Evolutionary conservation across 768 basidiomycete genomes (phyloP).

Genomic region (Mycena chlorophos): DNA sequence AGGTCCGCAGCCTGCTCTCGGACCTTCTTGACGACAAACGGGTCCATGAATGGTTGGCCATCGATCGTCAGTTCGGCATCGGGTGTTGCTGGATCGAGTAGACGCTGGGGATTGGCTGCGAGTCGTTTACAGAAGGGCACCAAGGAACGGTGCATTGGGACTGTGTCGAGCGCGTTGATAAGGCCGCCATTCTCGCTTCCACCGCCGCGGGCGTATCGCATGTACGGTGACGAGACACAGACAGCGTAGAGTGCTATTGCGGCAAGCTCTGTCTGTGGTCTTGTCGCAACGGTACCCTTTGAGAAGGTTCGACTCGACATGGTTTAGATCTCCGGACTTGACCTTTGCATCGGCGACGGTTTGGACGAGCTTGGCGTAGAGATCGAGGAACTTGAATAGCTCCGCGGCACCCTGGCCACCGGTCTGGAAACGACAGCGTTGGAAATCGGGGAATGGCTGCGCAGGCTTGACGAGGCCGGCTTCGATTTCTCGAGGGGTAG

Average conservation of each 20-base stretch:
- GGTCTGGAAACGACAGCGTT: constrained; percentile 19
- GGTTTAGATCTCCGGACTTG: constrained; percentile 17
- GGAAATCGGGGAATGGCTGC: constrained; percentile 22
- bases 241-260: constrained; percentile 24
- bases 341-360: constrained; percentile 15
- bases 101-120: not conserved
- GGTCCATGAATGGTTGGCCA: not conserved
- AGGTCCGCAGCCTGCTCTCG: not conserved
- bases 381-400: constrained; percentile 12
- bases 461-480: not conserved
- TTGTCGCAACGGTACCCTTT: constrained; percentile 22
- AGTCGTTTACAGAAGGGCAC: not conserved
- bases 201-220: constrained; percentile 19
- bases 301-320: constrained; percentile 27
- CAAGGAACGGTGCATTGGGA: not conserved
- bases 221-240: constrained; percentile 28
- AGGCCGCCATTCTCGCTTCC: not conserved
- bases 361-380: constrained; percentile 20
- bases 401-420: constrained; percentile 17
- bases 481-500: not conserved
- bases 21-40: not conserved
- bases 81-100: not conserved
- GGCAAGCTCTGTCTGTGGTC: constrained; percentile 26
- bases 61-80: not conserved
- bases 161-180: not conserved